Evolutionary conservation across 1,139 yeast genomes (phyloP).

Genomic region (Candida sp.): DNA sequence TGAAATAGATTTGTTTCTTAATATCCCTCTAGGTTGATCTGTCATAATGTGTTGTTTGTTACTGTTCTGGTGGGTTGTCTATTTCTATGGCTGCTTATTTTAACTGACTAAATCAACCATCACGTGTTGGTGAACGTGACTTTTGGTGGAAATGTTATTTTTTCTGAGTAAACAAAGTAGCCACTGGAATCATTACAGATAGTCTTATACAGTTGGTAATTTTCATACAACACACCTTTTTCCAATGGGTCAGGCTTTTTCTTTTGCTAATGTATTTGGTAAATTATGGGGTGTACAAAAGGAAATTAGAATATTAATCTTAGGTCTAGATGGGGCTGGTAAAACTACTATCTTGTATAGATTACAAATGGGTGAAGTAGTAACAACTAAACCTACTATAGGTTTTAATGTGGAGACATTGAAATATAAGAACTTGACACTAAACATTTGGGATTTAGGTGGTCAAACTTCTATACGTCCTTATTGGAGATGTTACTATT

Average conservation of each 20-base stretch:
- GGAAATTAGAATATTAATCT: slow-evolving; percentile 86
- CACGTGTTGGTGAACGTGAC: neutral
- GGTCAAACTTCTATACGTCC: slow-evolving; percentile 98
- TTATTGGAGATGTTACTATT: slow-evolving; percentile 97
- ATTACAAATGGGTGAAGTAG: slow-evolving; percentile 90
- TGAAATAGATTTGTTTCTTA: slow-evolving; percentile 30
- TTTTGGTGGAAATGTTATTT: neutral
- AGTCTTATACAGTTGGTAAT: no score
- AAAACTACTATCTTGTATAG: slow-evolving; percentile 93
- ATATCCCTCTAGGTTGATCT: slow-evolving; percentile 38
- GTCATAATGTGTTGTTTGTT: slow-evolving; percentile 7
- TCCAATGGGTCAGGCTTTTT: slow-evolving; percentile 78
- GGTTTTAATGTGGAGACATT: slow-evolving; percentile 97
- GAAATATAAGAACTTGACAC: slow-evolving; percentile 82
- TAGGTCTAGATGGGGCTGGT: slow-evolving; percentile 98
- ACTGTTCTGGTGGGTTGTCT: no score
- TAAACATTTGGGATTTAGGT: slow-evolving; percentile 90
- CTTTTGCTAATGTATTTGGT: slow-evolving; percentile 71
- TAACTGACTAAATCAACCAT: neutral
- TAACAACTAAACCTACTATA: slow-evolving; percentile 91
- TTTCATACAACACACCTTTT: no score
- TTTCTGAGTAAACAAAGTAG: no score
- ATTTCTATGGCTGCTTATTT: no score
- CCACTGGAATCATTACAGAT: no score
- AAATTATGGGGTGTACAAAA: slow-evolving; percentile 87